These are phyloP conservation scores for Exophiala xenobiotica DNA, from an alignment of 2,329 filamentous ascomycete genomes.

Conservation along the genomic window DNA sequence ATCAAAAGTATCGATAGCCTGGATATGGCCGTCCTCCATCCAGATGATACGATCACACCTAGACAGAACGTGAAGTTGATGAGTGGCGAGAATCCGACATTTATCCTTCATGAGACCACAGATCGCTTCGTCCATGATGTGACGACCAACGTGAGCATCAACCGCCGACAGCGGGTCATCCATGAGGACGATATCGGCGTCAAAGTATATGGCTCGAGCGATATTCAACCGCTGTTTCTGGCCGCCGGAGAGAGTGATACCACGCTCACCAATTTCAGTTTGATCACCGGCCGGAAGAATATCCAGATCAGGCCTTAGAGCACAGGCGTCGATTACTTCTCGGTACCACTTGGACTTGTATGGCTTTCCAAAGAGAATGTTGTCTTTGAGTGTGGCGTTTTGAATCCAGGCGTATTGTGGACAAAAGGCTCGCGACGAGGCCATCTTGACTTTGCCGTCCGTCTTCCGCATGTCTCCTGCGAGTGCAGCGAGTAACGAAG, in stretches of 20 bases:
- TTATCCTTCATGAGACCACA: conserved; percentile 84
- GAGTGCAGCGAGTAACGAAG: conserved; percentile 79
- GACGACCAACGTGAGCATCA: conserved; percentile 59
- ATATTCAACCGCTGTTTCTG: conserved; percentile 96
- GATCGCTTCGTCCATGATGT: conserved; percentile 92
- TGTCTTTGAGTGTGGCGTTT: conserved; percentile 81
- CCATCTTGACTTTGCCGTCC: conserved; percentile 68
- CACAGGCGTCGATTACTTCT: conserved; percentile 81
- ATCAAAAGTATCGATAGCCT: conserved; percentile 83
- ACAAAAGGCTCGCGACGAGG: conserved; percentile 82
- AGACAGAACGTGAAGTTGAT: conserved; percentile 89
- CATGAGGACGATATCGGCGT: conserved; percentile 63
- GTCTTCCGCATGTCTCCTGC: conserved; percentile 93
- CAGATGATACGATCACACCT: conserved; percentile 90
- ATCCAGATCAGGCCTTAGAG: conserved; percentile 78
- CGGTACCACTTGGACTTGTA: conserved; percentile 77
- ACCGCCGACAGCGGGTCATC: conserved; percentile 62
- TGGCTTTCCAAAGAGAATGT: conserved; percentile 85
- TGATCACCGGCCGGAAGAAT: conserved; percentile 87
- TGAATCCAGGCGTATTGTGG: conserved; percentile 99
- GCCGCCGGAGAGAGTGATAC: conserved; percentile 91
- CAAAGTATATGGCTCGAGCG: conserved; percentile 70
- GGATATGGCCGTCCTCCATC: conserved; percentile 83
- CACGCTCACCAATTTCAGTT: conserved; percentile 92
- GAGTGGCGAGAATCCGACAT: conserved; percentile 86